phyloP scores from a whole-genome alignment of 2,329 filamentous ascomycete genomes.

The Trichoderma breve region DNA sequence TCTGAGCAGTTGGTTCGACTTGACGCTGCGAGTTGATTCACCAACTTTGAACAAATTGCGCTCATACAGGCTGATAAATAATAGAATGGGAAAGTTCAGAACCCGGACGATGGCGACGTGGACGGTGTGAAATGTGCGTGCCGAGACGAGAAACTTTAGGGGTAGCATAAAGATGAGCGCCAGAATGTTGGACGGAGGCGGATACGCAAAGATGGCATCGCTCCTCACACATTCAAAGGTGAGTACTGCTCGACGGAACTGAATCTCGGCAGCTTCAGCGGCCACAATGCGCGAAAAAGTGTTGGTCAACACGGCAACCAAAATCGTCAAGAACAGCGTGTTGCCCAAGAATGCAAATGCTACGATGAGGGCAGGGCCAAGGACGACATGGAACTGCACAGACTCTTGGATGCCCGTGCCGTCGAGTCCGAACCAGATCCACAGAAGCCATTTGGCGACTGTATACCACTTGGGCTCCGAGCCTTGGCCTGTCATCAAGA shows the following conservation, averaged over 20 bases:
- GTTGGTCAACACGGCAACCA: constrained; percentile 71
- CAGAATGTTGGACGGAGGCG: constrained; percentile 68
- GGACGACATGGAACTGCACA: constrained; percentile 61
- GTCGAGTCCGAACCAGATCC: constrained; percentile 77
- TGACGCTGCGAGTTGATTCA: constrained; percentile 42
- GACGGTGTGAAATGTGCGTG: constrained; percentile 67
- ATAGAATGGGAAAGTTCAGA: constrained; percentile 62
- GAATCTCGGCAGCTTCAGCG: constrained; percentile 67
- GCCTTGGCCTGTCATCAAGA: constrained; percentile 39
- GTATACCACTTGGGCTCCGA: constrained; percentile 44
- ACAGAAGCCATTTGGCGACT: constrained; percentile 74
- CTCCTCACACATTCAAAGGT: constrained; percentile 74
- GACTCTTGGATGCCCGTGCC: constrained; percentile 53
- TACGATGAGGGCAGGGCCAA: constrained; percentile 68
- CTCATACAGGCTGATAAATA: constrained; percentile 61
- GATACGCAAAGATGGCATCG: constrained; percentile 67
- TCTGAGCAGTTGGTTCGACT: constrained; percentile 27
- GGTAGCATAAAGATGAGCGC: constrained; percentile 63
- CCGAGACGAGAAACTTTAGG: constrained; percentile 60
- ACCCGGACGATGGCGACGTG: constrained; percentile 64
- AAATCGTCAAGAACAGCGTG: constrained; percentile 70
- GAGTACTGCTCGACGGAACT: constrained; percentile 68
- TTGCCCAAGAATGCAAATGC: constrained; percentile 73
- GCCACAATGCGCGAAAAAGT: constrained; percentile 69
- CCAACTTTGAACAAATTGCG: constrained; percentile 32